phyloP scores from a whole-genome alignment of 768 basidiomycete genomes.

The Lactarius akahatsu region DNA sequence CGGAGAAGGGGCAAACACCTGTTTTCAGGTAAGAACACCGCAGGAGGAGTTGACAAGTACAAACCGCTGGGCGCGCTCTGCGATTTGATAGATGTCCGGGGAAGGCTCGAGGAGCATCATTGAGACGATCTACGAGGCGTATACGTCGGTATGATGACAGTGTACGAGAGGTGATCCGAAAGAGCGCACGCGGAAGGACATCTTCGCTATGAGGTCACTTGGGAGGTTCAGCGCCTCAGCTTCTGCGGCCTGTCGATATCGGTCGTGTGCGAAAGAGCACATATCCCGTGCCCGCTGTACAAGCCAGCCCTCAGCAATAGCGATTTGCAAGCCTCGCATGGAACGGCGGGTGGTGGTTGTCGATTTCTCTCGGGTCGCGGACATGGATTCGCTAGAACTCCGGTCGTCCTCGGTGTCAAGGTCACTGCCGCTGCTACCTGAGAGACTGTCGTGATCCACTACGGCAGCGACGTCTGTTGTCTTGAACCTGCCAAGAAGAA shows the following conservation, averaged over 20 bases:
- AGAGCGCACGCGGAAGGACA: conserved; percentile 61
- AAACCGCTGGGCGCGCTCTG: conserved; percentile 66
- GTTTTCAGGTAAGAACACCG: conserved; percentile 1
- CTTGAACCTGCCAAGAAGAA: conserved; percentile 51
- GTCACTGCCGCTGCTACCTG: conserved; percentile 54
- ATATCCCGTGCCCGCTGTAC: conserved; percentile 70
- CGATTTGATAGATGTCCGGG: conserved; percentile 64
- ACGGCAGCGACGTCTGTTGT: conserved; percentile 69
- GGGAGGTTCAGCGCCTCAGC: conserved; percentile 55
- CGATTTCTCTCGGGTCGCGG: conserved; percentile 44
- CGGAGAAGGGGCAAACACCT: conserved; percentile 64
- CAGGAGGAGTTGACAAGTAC: conserved; percentile 18
- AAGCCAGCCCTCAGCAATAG: conserved; percentile 71
- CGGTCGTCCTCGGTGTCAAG: conserved; percentile 44
- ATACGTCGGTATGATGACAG: neutral
- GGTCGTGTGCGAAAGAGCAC: conserved; percentile 74
- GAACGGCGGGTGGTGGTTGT: conserved; percentile 48
- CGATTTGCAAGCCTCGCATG: conserved; percentile 66
- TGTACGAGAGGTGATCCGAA: neutral
- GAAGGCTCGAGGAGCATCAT: conserved; percentile 67
- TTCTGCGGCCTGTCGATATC: conserved; percentile 71
- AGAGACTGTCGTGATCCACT: conserved; percentile 72
- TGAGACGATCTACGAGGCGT: conserved; percentile 52
- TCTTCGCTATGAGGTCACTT: conserved; percentile 52
- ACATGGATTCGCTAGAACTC: conserved; percentile 53